phyloP scores from a whole-genome alignment of 2,329 filamentous ascomycete species.

The Tolypocladium guangdongense region DNA sequence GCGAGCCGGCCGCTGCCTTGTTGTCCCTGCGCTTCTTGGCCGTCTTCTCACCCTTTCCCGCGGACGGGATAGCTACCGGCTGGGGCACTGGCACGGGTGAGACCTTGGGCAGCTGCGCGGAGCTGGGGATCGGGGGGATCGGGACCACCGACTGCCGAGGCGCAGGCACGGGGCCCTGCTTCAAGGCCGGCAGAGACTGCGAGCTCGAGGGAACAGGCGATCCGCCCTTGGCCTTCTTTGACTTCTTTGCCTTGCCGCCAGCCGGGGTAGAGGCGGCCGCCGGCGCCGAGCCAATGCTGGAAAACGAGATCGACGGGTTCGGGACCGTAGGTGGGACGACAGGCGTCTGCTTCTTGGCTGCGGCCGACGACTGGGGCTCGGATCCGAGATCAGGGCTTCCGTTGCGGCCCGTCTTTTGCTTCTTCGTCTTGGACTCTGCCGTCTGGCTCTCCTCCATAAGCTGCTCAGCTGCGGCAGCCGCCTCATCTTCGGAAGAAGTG shows the following conservation, averaged over 20 bases:
- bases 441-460: constrained; percentile 21
- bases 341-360: constrained; percentile 20
- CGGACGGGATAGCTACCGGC: constrained; percentile 9
- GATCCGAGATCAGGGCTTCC: constrained; percentile 25
- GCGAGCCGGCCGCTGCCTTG: constrained; percentile 4
- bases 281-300: constrained; percentile 4
- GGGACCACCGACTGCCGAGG: constrained; percentile 20
- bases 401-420: constrained; percentile 21
- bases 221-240: constrained; percentile 18
- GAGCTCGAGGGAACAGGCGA: constrained; percentile 7
- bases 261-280: constrained; percentile 12
- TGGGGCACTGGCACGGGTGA: constrained; percentile 13
- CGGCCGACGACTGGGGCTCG: constrained; percentile 11
- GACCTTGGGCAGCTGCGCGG: constrained; percentile 15
- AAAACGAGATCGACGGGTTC: constrained; percentile 8
- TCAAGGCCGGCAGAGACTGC: constrained; percentile 6
- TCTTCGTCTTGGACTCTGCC: constrained; percentile 29
- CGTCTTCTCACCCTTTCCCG: constrained; percentile 17
- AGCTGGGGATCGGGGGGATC: constrained; percentile 22
- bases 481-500: constrained; percentile 25
- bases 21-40: constrained; percentile 19
- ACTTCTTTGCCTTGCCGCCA: constrained; percentile 10
- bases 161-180: constrained; percentile 17
- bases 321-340: constrained; percentile 21
- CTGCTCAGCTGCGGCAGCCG: constrained; percentile 22